Evolutionary conservation across 768 basidiomycete genomes (phyloP).

Genomic region (Auriscalpium orientale): DNA sequence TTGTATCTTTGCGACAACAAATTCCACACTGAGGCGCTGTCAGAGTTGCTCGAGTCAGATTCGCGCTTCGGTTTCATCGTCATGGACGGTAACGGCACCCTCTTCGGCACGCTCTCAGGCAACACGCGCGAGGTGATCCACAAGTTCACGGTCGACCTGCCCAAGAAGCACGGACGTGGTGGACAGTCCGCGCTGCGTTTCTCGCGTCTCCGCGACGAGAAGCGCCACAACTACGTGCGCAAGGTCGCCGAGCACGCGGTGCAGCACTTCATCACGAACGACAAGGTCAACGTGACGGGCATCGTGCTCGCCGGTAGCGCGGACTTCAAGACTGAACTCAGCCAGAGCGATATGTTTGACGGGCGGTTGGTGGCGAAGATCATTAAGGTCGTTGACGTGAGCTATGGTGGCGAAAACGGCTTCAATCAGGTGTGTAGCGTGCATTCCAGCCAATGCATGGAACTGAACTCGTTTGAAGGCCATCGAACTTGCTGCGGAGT

Average conservation of each 20-base stretch:
- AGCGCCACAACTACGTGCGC: conserved; percentile 98
- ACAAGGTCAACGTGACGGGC: conserved; percentile 97
- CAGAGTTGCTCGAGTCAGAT: conserved; percentile 94
- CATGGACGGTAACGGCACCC: conserved; percentile 97
- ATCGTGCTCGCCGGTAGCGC: conserved; percentile 94
- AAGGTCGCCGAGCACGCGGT: conserved; percentile 97
- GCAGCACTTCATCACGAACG: conserved; percentile 95
- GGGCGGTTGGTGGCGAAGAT: conserved; percentile 80
- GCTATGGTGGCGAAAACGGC: conserved; percentile 97
- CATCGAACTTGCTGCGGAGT: conserved; percentile 94
- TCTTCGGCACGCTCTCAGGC: conserved; percentile 92
- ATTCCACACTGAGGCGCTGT: conserved; percentile 97
- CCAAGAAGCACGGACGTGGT: conserved; percentile 99
- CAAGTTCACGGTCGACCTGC: conserved; percentile 98
- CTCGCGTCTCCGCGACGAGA: conserved; percentile 97
- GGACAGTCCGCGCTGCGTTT: conserved; percentile 99
- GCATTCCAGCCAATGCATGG: neutral
- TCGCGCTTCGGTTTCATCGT: conserved; percentile 98
- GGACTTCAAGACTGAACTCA: conserved; percentile 97
- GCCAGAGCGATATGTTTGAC: conserved; percentile 96
- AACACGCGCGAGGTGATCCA: conserved; percentile 97
- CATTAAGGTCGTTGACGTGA: conserved; percentile 97
- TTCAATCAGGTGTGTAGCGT: conserved; percentile 84
- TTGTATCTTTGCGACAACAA: conserved; percentile 99
- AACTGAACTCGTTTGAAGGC: conserved; percentile 42